Conservation (phyloP, 1,284 basidiomycete species). For the Leccinum pachyderme region DNA sequence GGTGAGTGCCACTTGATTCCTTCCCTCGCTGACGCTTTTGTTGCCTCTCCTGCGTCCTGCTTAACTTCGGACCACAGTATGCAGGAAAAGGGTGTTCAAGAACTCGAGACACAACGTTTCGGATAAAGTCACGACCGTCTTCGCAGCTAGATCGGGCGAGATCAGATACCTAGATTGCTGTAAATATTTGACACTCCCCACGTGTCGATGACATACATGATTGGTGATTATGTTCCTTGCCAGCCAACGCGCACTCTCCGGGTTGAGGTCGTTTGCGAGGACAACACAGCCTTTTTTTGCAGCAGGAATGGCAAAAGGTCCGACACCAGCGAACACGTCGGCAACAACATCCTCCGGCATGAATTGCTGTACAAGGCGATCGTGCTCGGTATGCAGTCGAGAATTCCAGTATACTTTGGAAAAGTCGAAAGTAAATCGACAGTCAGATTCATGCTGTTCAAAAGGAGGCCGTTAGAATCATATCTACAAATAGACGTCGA, state of each 20-base stretch:
- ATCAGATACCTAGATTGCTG: conserved; percentile 54
- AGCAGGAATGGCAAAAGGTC: conserved; percentile 93
- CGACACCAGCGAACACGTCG: conserved; percentile 97
- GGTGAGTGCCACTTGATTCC: conserved; percentile 9
- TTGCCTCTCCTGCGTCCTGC: conserved; percentile 41
- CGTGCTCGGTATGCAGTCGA: conserved; percentile 88
- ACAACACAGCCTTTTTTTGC: conserved; percentile 89
- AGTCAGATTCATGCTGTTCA: conserved; percentile 77
- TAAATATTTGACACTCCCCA: conserved; percentile 8
- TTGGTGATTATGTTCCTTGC: conserved; percentile 73
- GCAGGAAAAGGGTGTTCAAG: conserved; percentile 65
- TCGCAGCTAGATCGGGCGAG: conserved; percentile 71
- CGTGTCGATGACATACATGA: conserved; percentile 47
- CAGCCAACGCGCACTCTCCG: conserved; percentile 80
- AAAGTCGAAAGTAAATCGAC: conserved; percentile 93
- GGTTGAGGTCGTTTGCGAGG: conserved; percentile 94
- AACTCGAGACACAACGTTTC: conserved; percentile 49
- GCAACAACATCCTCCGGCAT: conserved; percentile 74
- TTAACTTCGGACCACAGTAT: conserved; percentile 48
- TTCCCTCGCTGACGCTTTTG: conserved; percentile 32
- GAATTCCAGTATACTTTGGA: conserved; percentile 98
- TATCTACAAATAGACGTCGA: neutral
- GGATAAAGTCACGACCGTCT: conserved; percentile 87
- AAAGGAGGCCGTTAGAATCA: conserved; percentile 5
- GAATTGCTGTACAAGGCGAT: conserved; percentile 75